Evolutionary conservation across 139 green algal species (phyloP).

Genomic region (Chlorella sp.): DNA sequence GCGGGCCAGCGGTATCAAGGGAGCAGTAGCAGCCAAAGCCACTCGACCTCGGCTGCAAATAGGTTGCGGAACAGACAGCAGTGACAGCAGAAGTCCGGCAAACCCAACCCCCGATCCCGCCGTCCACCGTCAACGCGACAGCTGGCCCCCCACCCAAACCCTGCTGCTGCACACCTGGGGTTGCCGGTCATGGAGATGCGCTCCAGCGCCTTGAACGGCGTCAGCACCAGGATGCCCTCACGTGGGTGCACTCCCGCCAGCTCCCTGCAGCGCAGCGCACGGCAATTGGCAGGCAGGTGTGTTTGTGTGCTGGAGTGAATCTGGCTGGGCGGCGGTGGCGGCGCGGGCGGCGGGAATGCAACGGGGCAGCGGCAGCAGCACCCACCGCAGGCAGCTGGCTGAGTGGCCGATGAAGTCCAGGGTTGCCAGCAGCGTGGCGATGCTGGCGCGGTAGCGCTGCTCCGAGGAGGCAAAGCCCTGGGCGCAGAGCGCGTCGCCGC

Average conservation of each 20-base stretch:
- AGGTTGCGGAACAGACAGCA: too few species aligned
- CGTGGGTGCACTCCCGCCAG: slow-evolving; percentile 23
- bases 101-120: too few species aligned
- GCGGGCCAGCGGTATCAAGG: background rate
- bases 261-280: background rate
- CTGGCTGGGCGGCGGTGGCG: background rate
- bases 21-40: background rate
- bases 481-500: background rate
- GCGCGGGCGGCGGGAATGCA: background rate
- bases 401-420: slow-evolving; percentile 15
- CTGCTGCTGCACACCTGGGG: background rate
- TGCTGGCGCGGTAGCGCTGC: slow-evolving; percentile 24
- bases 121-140: too few species aligned
- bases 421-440: slow-evolving; percentile 28
- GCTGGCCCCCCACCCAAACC: too few species aligned
- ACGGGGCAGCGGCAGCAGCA: background rate
- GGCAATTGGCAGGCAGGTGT: too few species aligned
- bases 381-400: background rate
- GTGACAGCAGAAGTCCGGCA: too few species aligned
- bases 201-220: slow-evolving; percentile 5
- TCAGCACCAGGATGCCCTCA: slow-evolving; percentile 13
- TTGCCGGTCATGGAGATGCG: slow-evolving; percentile 2
- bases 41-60: too few species aligned
- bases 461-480: slow-evolving; percentile 12
- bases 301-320: background rate